Evolutionary conservation across 2,329 filamentous ascomycete species (phyloP).

Genomic region (Ascomycota sp.): DNA sequence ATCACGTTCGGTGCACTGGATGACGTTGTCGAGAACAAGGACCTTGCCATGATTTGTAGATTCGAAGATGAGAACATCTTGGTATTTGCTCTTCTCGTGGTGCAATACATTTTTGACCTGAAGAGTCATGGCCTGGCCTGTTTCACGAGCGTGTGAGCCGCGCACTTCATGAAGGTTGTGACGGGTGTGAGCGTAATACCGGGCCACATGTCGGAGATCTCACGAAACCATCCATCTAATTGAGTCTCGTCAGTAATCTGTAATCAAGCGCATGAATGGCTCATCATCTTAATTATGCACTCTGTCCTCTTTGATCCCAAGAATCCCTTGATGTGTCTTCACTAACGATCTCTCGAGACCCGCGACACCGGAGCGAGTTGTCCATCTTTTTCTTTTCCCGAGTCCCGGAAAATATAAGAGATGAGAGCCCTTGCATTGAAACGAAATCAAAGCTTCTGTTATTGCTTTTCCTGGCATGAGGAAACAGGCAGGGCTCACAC

Average conservation of each 20-base stretch:
- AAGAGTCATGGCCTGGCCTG: conserved; percentile 92
- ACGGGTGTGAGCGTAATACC: conserved; percentile 16
- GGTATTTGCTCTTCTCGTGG: conserved; percentile 98
- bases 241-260: neutral
- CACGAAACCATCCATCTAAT: conserved; percentile 98
- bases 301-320: neutral
- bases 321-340: too few relatives aligned
- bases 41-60: conserved; percentile 93
- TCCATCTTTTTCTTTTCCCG: too few relatives aligned
- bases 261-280: neutral
- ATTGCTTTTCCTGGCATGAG: neutral
- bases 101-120: conserved; percentile 95
- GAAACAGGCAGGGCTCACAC: neutral
- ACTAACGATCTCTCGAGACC: too few relatives aligned
- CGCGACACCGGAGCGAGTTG: too few relatives aligned
- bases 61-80: conserved; percentile 97
- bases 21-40: conserved; percentile 94
- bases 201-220: conserved; percentile 98
- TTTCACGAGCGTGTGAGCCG: conserved; percentile 1
- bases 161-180: neutral
- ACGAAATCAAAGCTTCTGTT: too few relatives aligned
- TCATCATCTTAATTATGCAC: neutral
- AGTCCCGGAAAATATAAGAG: too few relatives aligned
- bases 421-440: too few relatives aligned
- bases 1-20: conserved; percentile 95